Base-by-base conservation (phyloP, 495 filamentous ascomycete genomes). In the Xylaria bambusicola region DNA sequence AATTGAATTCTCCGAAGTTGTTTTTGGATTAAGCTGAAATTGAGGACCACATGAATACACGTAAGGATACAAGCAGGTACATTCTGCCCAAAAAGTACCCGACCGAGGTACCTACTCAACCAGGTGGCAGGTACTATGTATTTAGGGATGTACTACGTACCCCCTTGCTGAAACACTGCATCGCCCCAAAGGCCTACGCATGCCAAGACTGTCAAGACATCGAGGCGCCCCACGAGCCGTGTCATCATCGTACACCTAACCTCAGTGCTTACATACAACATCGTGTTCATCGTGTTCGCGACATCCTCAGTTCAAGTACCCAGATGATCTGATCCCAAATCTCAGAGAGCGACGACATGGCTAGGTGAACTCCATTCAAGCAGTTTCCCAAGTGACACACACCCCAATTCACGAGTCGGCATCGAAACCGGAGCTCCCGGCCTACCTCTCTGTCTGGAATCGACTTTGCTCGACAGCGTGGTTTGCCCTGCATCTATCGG, bases 381-480 rank as follows among this genome's bases (percentile, higher is more conserved):
- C 13, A 20, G 26, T 44, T 29, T 15, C 0, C 10, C 23, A 6
- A 7, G 18, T 8, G 33, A 51, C 13, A 3, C 3, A 33, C 7
- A 35, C 24, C 26, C 24, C 48, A 18, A 58, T 42, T 51, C 48
- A 51, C 27, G 35, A 20, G 13, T 44, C 12, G 5, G 17, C 26
- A 33, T 58, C 24, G 21, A 58, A 51, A 17, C 56, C 46, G 46
- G 26, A 29, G 18, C 46, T 44, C 33, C 47, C 46, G 56, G 48
- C 36, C 36, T 38, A 38, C 36, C 36, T 3, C 31, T 33, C 31
- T n/a, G n/a, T n/a, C n/a, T n/a, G n/a, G n/a, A n/a, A n/a, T n/a
- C n/a, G n/a, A n/a, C n/a, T n/a, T n/a, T n/a, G n/a, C n/a, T n/a
- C n/a, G n/a, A n/a, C n/a, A n/a, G n/a, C n/a, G n/a, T n/a, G n/a